phyloP scores from a whole-genome alignment of 257 asterid genomes.

The Gynochthodes officinalis region DNA sequence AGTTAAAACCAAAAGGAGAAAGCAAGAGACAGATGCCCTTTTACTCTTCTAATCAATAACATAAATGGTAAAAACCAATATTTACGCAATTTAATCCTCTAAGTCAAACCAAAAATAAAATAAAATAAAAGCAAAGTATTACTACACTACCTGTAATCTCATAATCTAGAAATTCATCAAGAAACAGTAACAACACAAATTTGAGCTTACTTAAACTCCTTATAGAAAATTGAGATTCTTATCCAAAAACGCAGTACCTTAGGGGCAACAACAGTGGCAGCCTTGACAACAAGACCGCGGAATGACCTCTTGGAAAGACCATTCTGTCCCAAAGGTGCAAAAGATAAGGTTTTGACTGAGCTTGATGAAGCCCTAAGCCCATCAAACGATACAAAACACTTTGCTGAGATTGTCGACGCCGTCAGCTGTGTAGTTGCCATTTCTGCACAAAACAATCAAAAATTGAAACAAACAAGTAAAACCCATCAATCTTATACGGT shows the following conservation, averaged over 20 bases:
- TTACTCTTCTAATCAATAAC: background rate
- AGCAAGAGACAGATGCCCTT: background rate
- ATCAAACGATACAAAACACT: constrained; percentile 70
- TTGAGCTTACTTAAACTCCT: background rate
- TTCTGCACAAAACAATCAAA: constrained; percentile 16
- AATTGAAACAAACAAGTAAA: background rate
- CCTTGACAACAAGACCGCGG: constrained; percentile 73
- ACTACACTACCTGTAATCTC: background rate
- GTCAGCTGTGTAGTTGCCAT: constrained; percentile 85
- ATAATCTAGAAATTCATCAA: background rate
- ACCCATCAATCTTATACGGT: background rate
- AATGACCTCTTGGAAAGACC: constrained; percentile 33
- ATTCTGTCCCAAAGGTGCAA: constrained; percentile 49
- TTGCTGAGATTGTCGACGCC: constrained; percentile 68
- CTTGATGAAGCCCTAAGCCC: constrained; percentile 58
- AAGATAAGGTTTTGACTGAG: constrained; percentile 40
- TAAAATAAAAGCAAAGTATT: background rate
- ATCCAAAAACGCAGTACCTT: constrained; percentile 44
- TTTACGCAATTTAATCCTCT: too few relatives aligned
- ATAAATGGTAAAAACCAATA: background rate
- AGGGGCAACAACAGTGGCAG: constrained; percentile 84
- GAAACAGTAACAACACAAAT: background rate
- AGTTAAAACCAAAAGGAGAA: background rate
- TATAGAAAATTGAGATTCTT: background rate
- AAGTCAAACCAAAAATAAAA: too few relatives aligned